A percentile compares a stretch with the other conserved stretches of the same genome.
Evolutionary conservation across 2,329 filamentous ascomycete genomes (phyloP).

Genomic region (Colletotrichum sp.): DNA sequence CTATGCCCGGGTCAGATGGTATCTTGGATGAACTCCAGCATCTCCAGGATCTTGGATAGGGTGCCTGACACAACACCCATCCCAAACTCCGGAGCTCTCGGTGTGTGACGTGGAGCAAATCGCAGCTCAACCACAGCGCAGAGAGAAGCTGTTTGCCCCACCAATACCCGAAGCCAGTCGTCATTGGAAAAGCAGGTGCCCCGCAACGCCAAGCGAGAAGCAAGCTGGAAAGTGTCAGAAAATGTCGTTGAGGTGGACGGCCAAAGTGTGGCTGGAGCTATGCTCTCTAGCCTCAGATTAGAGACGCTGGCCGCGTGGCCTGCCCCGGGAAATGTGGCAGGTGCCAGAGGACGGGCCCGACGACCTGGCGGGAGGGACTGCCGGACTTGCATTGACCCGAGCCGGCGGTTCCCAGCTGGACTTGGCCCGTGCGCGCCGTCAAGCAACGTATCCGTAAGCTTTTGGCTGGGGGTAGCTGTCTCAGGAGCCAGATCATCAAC

Average conservation of each 20-base stretch:
- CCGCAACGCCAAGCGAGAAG: background rate
- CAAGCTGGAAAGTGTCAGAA: background rate
- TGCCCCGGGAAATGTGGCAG: background rate
- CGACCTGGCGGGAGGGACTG: background rate
- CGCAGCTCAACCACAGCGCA: background rate
- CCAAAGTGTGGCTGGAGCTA: background rate
- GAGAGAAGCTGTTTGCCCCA: slow-evolving; percentile 3
- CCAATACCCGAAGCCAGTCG: background rate
- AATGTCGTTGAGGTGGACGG: background rate
- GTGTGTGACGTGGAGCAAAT: background rate
- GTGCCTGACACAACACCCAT: background rate
- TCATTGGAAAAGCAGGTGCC: background rate
- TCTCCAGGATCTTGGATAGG: background rate
- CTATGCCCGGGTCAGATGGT: background rate
- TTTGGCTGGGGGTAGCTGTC: slow-evolving; percentile 32
- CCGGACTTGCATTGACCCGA: slow-evolving; percentile 13
- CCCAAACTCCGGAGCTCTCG: background rate
- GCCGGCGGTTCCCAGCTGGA: background rate
- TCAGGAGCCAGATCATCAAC: slow-evolving; percentile 25
- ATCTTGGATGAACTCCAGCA: background rate
- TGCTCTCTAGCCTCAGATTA: background rate
- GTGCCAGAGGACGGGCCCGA: background rate
- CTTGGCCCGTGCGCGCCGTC: slow-evolving; percentile 24
- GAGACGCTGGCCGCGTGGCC: background rate
- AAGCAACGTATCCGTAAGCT: slow-evolving; percentile 40